Evolutionary conservation across 768 basidiomycete species (phyloP), one percentile per base, ranked within the genome.

Genomic region (Termitomyces sp.): DNA sequence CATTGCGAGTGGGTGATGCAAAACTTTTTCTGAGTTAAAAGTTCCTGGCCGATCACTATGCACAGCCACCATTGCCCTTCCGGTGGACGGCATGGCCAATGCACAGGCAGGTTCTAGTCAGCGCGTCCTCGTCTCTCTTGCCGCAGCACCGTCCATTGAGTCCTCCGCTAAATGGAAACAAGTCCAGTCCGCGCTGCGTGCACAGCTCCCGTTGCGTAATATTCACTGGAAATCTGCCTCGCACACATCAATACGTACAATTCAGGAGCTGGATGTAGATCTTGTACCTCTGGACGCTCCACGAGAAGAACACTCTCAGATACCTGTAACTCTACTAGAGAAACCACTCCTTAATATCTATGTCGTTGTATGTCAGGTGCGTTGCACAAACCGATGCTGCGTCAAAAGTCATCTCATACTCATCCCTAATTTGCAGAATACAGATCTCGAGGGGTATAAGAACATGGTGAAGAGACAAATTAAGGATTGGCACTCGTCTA

Each of bases 151-250:
- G 20, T 69, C 81, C 35, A 85, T 88, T 64, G 75, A 88, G 24
- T 76, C 83, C 7, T 90, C 92, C 1, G 82, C 84, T 40, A 84
- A 80, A 66, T 93, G 90, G 86, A 80, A 75, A 58, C 87, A 90
- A 67, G 79, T 91, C 28, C 77, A 83, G 59, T 70, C 75, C 18
- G 82, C 87, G 3, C 73, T 94, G 35, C 69, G 76, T n/a, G 80
- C 84, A 1, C 90, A 90, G 63, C 72, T 92, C 6, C 97, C 97
- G 0, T 76, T 99, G 54, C 85, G 88, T 52, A 95, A 88, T 72
- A 81, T 98, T 28, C 92, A 98, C 71, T 98, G 97, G 95, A 95
- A 91, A 70, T 81, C 90, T 18, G 65, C 81, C 4, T 82, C 85
- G 2, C 78, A 87, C 44, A 79, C 88, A 5, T 83, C 83, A 16